A percentile compares a stretch with the other conserved stretches of the same genome.
Evolutionary conservation across 768 basidiomycete species (phyloP).

Genomic region (Suillus lakei): DNA sequence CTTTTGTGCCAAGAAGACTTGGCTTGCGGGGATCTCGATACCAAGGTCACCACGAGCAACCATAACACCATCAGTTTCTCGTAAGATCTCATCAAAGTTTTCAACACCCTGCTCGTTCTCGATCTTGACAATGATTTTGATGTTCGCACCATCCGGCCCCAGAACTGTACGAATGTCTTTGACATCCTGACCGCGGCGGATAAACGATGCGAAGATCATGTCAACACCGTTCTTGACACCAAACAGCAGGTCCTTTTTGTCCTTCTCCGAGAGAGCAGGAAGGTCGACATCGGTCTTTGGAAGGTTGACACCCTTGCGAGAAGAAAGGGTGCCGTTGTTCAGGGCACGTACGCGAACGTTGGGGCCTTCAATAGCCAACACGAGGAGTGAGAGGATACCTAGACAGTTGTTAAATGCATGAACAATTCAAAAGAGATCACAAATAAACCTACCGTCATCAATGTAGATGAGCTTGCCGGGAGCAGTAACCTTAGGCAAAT

Average conservation of each 20-base stretch:
- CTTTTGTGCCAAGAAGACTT: conserved; percentile 99
- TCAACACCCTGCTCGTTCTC: conserved; percentile 99
- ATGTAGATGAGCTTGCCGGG: conserved; percentile 98
- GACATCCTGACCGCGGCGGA: conserved; percentile 94
- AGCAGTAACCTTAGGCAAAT: conserved; percentile 93
- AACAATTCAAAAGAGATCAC: background rate
- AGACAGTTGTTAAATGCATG: conserved; percentile 4
- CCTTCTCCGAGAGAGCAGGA: conserved; percentile 96
- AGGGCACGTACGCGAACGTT: conserved; percentile 84
- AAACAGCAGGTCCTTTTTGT: conserved; percentile 92
- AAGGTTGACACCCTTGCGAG: conserved; percentile 98
- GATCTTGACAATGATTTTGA: conserved; percentile 99
- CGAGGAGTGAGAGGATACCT: conserved; percentile 90
- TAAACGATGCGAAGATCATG: conserved; percentile 99
- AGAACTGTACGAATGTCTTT: conserved; percentile 91
- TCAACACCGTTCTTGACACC: conserved; percentile 98
- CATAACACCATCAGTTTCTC: conserved; percentile 98
- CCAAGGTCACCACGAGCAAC: conserved; percentile 99
- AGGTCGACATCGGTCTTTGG: conserved; percentile 98
- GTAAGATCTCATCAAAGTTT: conserved; percentile 98
- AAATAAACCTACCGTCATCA: conserved; percentile 75
- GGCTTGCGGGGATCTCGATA: conserved; percentile 99
- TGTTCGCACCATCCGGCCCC: conserved; percentile 91
- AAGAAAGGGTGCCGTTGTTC: conserved; percentile 92
- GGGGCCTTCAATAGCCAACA: conserved; percentile 83